Conservation (phyloP, 1,284 basidiomycete species). For the Ceratobasidium theobromae region DNA sequence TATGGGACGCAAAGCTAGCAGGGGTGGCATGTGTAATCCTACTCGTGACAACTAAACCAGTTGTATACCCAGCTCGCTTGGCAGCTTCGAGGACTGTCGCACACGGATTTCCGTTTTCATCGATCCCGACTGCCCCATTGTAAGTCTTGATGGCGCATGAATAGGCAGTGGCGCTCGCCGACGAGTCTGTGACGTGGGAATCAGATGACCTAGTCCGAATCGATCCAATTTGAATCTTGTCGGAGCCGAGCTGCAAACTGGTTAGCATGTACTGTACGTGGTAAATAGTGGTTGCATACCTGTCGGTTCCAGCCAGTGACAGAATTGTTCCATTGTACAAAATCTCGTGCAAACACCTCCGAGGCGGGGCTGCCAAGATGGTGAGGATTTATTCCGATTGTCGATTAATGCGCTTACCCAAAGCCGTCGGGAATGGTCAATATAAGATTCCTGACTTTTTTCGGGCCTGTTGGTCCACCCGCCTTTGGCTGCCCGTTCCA, state of each 20-base stretch:
- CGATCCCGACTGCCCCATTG: conserved; percentile 43
- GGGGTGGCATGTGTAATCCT: conserved; percentile 43
- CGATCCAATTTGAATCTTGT: conserved; percentile 40
- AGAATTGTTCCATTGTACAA: conserved; percentile 36
- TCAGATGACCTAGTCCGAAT: conserved; percentile 41
- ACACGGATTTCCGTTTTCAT: conserved; percentile 41
- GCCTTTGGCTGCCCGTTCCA: conserved; percentile 18
- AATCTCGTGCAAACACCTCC: conserved; percentile 42
- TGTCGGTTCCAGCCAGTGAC: conserved; percentile 32
- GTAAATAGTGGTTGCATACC: not conserved
- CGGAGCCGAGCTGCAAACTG: conserved; percentile 37
- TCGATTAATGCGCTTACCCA: conserved; percentile 24
- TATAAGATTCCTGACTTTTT: conserved; percentile 36
- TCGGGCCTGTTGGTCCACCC: not conserved
- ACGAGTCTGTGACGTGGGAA: conserved; percentile 43
- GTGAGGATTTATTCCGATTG: not conserved
- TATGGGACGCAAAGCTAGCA: conserved; percentile 40
- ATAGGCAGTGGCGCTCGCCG: conserved; percentile 42
- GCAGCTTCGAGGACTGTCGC: conserved; percentile 43
- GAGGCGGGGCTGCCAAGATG: conserved; percentile 38
- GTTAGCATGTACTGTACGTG: not conserved
- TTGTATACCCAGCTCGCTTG: conserved; percentile 41
- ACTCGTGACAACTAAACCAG: conserved; percentile 41
- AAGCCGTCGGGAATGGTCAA: conserved; percentile 40
- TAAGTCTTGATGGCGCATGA: conserved; percentile 41